Percentiles rank a stretch among this genome's conserved stretches.
phyloP scores from a whole-genome alignment of 2,329 filamentous ascomycete genomes.

The Samsoniella hepiali region DNA sequence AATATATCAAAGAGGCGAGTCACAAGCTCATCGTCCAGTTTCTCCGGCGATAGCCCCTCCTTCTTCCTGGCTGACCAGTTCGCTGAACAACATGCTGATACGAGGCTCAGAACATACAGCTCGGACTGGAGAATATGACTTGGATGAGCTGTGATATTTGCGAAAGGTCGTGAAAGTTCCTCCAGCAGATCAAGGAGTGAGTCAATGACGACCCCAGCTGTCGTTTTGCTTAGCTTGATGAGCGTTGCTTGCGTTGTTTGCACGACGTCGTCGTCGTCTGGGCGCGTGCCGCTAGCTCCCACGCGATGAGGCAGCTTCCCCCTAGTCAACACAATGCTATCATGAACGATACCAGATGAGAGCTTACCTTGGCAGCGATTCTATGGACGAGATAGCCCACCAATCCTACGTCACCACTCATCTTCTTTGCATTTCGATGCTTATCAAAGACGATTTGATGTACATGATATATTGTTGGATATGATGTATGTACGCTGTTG shows the following conservation, averaged over 20 bases:
- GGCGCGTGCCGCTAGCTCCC: constrained; percentile 53
- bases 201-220: constrained; percentile 53
- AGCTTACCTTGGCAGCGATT: constrained; percentile 54
- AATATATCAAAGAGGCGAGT: constrained; percentile 53
- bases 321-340: background rate
- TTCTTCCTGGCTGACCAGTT: constrained; percentile 48
- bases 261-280: constrained; percentile 59
- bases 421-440: constrained; percentile 26
- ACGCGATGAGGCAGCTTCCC: constrained; percentile 60
- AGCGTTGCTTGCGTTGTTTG: constrained; percentile 59
- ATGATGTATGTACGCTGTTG: too few relatives aligned
- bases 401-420: constrained; percentile 55
- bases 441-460: too few relatives aligned
- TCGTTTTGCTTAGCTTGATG: constrained; percentile 55
- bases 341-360: background rate
- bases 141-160: constrained; percentile 50
- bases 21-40: constrained; percentile 50
- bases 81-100: constrained; percentile 62
- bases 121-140: constrained; percentile 61
- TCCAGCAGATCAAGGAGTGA: constrained; percentile 56
- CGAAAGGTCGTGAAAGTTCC: constrained; percentile 55
- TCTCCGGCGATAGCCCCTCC: constrained; percentile 17
- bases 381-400: constrained; percentile 58
- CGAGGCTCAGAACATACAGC: constrained; percentile 59
- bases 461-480: background rate